Evolutionary conservation across 2,329 filamentous ascomycete species (phyloP).

Genomic region (Orbilia javanica): DNA sequence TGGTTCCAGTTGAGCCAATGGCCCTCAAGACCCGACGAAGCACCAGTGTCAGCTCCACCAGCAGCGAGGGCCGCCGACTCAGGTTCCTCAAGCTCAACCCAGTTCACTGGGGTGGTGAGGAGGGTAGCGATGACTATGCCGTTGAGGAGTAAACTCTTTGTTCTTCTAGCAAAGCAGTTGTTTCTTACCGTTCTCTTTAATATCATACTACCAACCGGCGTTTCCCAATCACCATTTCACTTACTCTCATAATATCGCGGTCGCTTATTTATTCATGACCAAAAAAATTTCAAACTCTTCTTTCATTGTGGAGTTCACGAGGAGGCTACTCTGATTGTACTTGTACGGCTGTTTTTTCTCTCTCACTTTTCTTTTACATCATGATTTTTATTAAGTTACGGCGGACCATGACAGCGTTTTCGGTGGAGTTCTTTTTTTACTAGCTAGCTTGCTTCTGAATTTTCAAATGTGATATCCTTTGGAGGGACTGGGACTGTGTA

Average conservation of each 20-base stretch:
- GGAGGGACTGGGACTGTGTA: conserved; percentile 33
- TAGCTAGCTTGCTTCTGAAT: conserved; percentile 18
- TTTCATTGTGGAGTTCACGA: conserved; percentile 46
- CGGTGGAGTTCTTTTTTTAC: conserved; percentile 30
- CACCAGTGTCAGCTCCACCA: conserved; percentile 70
- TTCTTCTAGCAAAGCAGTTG: conserved; percentile 23
- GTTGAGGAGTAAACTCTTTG: conserved; percentile 61
- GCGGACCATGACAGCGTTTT: conserved; percentile 36
- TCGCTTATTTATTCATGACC: conserved; percentile 52
- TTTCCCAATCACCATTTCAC: conserved; percentile 20
- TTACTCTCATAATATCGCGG: conserved; percentile 50
- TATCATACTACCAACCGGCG: conserved; percentile 44
- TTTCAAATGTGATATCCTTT: conserved; percentile 29
- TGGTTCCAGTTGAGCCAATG: conserved; percentile 63
- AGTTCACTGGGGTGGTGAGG: conserved; percentile 74
- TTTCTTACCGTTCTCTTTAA: conserved; percentile 11
- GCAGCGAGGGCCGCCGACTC: conserved; percentile 65
- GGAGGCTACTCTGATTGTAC: conserved; percentile 29
- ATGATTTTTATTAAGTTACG: neutral
- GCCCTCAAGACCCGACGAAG: conserved; percentile 67
- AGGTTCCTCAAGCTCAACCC: conserved; percentile 75
- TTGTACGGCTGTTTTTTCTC: conserved; percentile 10
- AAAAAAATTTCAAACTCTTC: conserved; percentile 10
- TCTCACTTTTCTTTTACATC: neutral
- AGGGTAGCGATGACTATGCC: conserved; percentile 71